Evolutionary conservation across 208 protist genomes (phyloP), one percentile per base, ranked within the genome.

Genomic region (Leishmania gerbilli): DNA sequence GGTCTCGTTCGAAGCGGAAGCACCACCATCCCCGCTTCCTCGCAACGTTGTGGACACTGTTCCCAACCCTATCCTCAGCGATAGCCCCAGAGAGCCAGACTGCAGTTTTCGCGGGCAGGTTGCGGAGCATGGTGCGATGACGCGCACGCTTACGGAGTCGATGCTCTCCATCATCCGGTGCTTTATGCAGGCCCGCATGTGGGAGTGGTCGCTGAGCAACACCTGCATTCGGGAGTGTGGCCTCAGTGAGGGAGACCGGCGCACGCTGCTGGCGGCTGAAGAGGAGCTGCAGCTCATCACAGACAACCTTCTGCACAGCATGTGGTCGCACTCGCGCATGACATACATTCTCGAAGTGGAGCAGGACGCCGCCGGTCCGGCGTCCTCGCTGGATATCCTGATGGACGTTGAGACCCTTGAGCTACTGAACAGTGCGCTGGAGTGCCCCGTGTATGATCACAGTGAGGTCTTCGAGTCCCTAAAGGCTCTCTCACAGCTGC

Each of bases 11-110:
- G 47, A 74, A 34, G 24, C 4, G 9, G 40, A 31, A 15, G 21
- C 69, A 74, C 79, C 91, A 94, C 76, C 40, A 90, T 9, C 94
- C 92, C 65, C 88, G 91, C 34, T 67, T 92, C 42, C 84, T 95
- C 37, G 95, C 93, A 56, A 76, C 69, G 31, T 85, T 90, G 55
- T 88, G 91, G 11, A 77, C 47, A 53, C 49, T 7, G 24, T 42
- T 8, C 19, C n/a, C 9, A 83, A 87, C 37, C 78, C 79, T 6
- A 80, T 72, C 24, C 71, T 80, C 37, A 53, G 31, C 13, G 69
- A 82, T 45, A 74, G 72, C 17, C 8, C 82, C 24, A 19, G 40
- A n/a, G 86, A 85, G 31, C 51, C 81, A 4, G 81, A 86, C 56
- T 72, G 56, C 55, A 86, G 83, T 62, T 87, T 91, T 71, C 45